Percentiles rank a stretch among this genome's conserved stretches.
phyloP scores from a whole-genome alignment of 768 basidiomycete genomes.

The Auriscalpium orientale region DNA sequence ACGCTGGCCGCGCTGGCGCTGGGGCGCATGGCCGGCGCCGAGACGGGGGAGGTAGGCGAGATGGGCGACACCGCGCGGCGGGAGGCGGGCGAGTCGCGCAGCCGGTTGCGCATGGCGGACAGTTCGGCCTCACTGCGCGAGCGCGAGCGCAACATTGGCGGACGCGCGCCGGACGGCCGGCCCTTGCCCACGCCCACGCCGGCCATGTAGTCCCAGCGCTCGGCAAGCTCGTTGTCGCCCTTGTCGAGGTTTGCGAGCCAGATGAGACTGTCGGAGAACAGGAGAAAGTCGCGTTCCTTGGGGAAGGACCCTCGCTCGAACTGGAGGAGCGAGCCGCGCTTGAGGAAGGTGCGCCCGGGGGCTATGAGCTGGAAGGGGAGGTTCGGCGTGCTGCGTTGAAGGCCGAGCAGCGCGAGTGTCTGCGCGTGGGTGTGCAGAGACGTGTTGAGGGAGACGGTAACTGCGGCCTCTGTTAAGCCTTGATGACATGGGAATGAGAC shows the following conservation, averaged over 20 bases:
- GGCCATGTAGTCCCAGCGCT: conserved; percentile 16
- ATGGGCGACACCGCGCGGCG: background rate
- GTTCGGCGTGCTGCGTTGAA: conserved; percentile 71
- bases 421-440: conserved; percentile 74
- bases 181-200: conserved; percentile 1
- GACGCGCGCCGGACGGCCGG: conserved; percentile 10
- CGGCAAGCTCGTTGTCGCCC: conserved; percentile 15
- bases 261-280: conserved; percentile 77
- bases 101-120: conserved; percentile 17
- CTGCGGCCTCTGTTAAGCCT: conserved; percentile 31
- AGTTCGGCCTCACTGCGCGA: conserved; percentile 60
- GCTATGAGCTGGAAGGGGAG: conserved; percentile 72
- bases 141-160: conserved; percentile 35
- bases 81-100: conserved; percentile 1
- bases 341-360: conserved; percentile 76
- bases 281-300: conserved; percentile 61
- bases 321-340: conserved; percentile 56
- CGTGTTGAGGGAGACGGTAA: conserved; percentile 70
- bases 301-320: conserved; percentile 43
- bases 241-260: conserved; percentile 55
- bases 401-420: conserved; percentile 64
- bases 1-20: conserved; percentile 15
- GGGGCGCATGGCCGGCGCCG: background rate
- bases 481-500: background rate
- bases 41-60: background rate